These are phyloP conservation scores for Ceratocystiopsis sp. DNA, from an alignment of 2,329 filamentous ascomycete species.

Conservation along the genomic window DNA sequence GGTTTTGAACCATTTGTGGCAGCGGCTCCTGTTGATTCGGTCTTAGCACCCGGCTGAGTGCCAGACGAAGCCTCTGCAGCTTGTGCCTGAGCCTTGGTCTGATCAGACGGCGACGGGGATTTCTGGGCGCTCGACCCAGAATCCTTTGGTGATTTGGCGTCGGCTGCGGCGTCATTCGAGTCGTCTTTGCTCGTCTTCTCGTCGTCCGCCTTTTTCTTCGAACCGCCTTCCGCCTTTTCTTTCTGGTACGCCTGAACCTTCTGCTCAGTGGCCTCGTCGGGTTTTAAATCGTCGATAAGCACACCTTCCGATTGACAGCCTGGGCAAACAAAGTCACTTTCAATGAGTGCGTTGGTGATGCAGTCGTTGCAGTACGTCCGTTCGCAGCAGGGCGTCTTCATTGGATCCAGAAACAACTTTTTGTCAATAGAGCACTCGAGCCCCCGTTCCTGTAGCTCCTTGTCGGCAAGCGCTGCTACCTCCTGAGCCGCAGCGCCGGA, in stretches of 20 bases:
- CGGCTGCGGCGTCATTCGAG: constrained; percentile 7
- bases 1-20: neutral
- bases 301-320: constrained; percentile 82
- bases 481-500: constrained; percentile 70
- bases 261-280: constrained; percentile 60
- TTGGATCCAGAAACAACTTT: constrained; percentile 94
- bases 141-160: constrained; percentile 8
- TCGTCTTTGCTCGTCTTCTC: constrained; percentile 9
- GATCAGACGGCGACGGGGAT: neutral
- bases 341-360: constrained; percentile 96
- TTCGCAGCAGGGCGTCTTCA: constrained; percentile 96
- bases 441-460: constrained; percentile 74
- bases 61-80: no score
- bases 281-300: constrained; percentile 75
- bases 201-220: constrained; percentile 11
- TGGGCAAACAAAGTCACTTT: constrained; percentile 94
- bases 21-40: no score
- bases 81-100: neutral
- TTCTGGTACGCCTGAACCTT: constrained; percentile 63
- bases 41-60: no score
- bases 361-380: constrained; percentile 99
- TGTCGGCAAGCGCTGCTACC: constrained; percentile 58
- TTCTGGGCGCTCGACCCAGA: no score
- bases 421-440: constrained; percentile 93
- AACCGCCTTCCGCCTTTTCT: constrained; percentile 30